A percentile compares a stretch with the other conserved stretches of the same genome.
Evolutionary conservation across 2,329 filamentous ascomycete genomes (phyloP).

Genomic region (Exserohilum turcica): DNA sequence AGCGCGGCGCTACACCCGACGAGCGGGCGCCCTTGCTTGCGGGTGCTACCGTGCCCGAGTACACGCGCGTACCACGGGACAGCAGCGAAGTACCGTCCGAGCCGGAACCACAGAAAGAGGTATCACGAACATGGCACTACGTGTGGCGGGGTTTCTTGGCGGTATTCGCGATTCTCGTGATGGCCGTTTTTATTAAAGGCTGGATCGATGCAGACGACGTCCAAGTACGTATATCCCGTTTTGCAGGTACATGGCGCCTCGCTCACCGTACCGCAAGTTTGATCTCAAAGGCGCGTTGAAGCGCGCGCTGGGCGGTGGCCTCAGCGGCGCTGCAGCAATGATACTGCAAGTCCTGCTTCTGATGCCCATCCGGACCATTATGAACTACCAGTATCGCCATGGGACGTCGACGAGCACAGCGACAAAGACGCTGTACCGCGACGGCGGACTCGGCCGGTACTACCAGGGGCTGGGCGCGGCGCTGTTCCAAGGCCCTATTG

Average conservation of each 20-base stretch:
- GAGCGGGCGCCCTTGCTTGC: constrained; percentile 33
- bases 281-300: constrained; percentile 35
- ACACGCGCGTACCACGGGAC: neutral
- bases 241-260: neutral
- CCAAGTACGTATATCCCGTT: constrained; percentile 21
- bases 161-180: constrained; percentile 16
- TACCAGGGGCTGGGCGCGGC: constrained; percentile 35
- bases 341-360: constrained; percentile 36
- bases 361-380: constrained; percentile 40
- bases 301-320: constrained; percentile 33
- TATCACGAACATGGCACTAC: constrained; percentile 22
- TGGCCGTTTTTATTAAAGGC: constrained; percentile 32
- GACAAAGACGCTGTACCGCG: constrained; percentile 32
- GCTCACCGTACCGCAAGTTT: constrained; percentile 20
- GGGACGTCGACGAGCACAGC: constrained; percentile 32
- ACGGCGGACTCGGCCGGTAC: constrained; percentile 34
- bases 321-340: constrained; percentile 40
- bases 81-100: constrained; percentile 9
- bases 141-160: constrained; percentile 24
- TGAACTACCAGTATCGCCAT: constrained; percentile 42
- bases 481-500: constrained; percentile 34
- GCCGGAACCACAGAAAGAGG: constrained; percentile 16
- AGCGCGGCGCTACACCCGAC: constrained; percentile 9
- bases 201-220: constrained; percentile 38
- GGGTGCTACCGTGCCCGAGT: constrained; percentile 7